Conservation (phyloP, 306 rosid species). For the Adenanthera pavonina region DNA sequence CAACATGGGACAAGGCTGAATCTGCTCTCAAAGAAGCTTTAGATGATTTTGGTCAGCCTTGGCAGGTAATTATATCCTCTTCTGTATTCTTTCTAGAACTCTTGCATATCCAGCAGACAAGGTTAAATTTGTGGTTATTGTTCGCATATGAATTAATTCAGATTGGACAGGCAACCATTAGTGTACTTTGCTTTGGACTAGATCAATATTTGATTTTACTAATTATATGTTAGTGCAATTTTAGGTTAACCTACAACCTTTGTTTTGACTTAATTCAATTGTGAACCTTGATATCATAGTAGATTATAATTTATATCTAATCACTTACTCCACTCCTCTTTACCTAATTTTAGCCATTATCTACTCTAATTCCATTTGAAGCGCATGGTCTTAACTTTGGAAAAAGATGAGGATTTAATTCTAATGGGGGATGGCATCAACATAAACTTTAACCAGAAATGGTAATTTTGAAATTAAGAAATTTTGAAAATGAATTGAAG, state of each 20-base stretch:
- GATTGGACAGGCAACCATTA: neutral
- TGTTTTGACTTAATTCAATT: neutral
- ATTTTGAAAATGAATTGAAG: no score
- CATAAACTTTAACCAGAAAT: no score
- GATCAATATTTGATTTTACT: neutral
- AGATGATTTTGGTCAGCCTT: conserved; percentile 82
- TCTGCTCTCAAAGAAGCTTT: conserved; percentile 82
- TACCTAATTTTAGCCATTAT: no score
- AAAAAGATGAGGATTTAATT: no score
- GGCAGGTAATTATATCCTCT: conserved; percentile 68
- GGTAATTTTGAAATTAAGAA: no score
- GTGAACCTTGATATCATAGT: no score
- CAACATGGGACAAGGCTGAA: conserved; percentile 95
- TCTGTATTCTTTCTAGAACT: neutral
- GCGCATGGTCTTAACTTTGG: no score
- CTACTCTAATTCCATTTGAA: no score
- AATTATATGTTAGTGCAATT: conserved; percentile 8
- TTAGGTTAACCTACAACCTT: neutral
- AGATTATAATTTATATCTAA: no score
- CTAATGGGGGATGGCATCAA: no score
- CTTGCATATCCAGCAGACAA: conserved; percentile 10
- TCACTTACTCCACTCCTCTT: no score
- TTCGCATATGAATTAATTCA: neutral
- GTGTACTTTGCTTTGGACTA: conserved; percentile 2
- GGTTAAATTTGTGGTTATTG: conserved; percentile 4